Conservation (phyloP, 164 flowering plant species). For the Stephania yunnanensis region DNA sequence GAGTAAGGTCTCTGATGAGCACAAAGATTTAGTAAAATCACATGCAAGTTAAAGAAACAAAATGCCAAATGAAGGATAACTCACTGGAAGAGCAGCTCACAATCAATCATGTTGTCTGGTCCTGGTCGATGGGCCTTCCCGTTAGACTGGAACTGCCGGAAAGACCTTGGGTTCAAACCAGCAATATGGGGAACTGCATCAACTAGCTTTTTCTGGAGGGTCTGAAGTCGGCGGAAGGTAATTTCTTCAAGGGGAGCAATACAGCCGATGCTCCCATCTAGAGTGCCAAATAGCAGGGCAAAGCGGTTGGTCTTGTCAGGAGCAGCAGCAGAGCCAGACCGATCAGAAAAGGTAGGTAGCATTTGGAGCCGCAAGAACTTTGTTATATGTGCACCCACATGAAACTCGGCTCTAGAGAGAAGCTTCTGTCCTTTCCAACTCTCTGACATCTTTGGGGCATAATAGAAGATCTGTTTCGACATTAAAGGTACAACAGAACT, state of each 20-base stretch:
- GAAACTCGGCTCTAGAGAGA: conserved; percentile 94
- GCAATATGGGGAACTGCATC: conserved; percentile 89
- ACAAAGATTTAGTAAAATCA: neutral
- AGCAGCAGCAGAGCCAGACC: conserved; percentile 37
- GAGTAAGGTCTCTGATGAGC: neutral
- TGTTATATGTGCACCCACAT: conserved; percentile 86
- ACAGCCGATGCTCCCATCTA: conserved; percentile 95
- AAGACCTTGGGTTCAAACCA: conserved; percentile 82
- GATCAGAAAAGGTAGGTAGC: conserved; percentile 68
- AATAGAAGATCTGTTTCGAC: conserved; percentile 74
- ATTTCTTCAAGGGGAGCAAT: conserved; percentile 96
- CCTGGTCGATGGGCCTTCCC: conserved; percentile 97
- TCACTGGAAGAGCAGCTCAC: conserved; percentile 92
- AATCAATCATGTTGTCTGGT: conserved; percentile 94
- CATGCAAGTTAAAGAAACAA: neutral
- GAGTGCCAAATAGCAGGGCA: conserved; percentile 83
- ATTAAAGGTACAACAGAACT: neutral
- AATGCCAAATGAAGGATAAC: conserved; percentile 22
- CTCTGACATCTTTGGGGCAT: conserved; percentile 90
- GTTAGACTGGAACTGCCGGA: conserved; percentile 72
- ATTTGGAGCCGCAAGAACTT: conserved; percentile 89
- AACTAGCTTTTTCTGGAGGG: conserved; percentile 77
- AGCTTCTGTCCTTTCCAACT: conserved; percentile 99
- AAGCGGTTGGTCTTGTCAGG: conserved; percentile 88
- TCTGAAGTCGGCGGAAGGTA: conserved; percentile 86